These are phyloP conservation scores for Globisporangium irregulare DNA, from an alignment of 352 stramenopile species.

Conservation along the genomic window DNA sequence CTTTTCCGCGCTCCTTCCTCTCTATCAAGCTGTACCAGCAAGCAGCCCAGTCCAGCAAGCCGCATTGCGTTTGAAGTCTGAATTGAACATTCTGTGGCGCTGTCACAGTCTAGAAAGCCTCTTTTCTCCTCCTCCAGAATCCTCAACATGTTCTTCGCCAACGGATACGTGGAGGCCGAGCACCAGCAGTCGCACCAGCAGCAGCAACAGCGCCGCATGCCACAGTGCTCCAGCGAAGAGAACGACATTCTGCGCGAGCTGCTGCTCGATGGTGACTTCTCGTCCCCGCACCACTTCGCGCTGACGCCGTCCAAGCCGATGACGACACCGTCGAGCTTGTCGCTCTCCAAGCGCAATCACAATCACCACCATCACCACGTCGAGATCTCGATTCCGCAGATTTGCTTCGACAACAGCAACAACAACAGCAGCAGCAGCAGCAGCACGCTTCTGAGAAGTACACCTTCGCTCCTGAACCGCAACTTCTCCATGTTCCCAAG, in stretches of 20 bases:
- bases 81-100: constrained; percentile 15
- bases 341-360: constrained; percentile 38
- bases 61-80: constrained; percentile 10
- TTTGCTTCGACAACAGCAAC: constrained; percentile 62
- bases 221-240: constrained; percentile 48
- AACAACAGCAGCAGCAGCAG: constrained; percentile 27
- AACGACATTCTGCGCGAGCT: constrained; percentile 76
- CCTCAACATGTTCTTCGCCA: constrained; percentile 65
- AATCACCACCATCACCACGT: constrained; percentile 53
- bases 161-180: constrained; percentile 64
- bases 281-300: constrained; percentile 53
- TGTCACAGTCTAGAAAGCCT: constrained; percentile 16
- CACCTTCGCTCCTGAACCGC: constrained; percentile 57
- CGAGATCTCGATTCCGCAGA: constrained; percentile 68
- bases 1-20: constrained; percentile 14
- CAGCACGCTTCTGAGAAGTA: constrained; percentile 39
- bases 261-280: constrained; percentile 64
- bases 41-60: background rate
- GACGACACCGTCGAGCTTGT: constrained; percentile 16
- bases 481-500: constrained; percentile 31
- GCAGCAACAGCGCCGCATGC: constrained; percentile 30
- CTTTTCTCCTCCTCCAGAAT: background rate
- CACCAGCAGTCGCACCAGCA: constrained; percentile 8
- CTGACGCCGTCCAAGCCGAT: constrained; percentile 45
- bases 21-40: background rate